A percentile compares a stretch with the other conserved stretches of the same genome.
Evolutionary conservation across 176 grass and related monocot genomes (phyloP).

Genomic region (Triticum urartu): DNA sequence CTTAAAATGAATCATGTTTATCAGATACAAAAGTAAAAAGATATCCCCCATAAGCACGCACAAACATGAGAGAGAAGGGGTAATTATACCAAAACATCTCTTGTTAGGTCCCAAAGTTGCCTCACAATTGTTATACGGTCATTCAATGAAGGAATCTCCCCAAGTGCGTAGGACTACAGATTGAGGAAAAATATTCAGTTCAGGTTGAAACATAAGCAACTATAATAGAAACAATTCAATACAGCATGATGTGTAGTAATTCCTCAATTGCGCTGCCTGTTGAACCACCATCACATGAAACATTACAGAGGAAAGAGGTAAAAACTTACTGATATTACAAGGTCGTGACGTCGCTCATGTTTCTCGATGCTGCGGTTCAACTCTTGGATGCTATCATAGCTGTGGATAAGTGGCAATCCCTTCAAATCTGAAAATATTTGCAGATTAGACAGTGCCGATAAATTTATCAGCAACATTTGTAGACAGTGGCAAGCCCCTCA

Average conservation of each 20-base stretch:
- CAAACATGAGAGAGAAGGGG: neutral
- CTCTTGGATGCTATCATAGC: slow-evolving; percentile 95
- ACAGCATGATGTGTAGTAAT: slow-evolving; percentile 13
- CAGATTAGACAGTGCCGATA: slow-evolving; percentile 2
- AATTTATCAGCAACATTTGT: neutral
- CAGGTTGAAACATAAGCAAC: slow-evolving; percentile 17
- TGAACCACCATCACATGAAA: slow-evolving; percentile 7
- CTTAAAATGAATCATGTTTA: slow-evolving; percentile 41
- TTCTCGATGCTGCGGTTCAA: slow-evolving; percentile 82
- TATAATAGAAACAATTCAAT: neutral
- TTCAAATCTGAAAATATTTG: slow-evolving; percentile 61
- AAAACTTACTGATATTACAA: slow-evolving; percentile 89
- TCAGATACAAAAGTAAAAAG: slow-evolving; percentile 27
- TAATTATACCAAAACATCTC: slow-evolving; percentile 81
- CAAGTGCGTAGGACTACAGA: slow-evolving; percentile 90
- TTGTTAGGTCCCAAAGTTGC: slow-evolving; percentile 97
- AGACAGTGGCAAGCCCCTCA: neutral
- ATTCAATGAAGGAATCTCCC: slow-evolving; percentile 90
- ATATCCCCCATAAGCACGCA: neutral
- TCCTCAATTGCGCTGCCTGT: neutral
- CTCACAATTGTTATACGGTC: slow-evolving; percentile 87
- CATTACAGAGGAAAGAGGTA: slow-evolving; percentile 12
- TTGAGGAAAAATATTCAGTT: slow-evolving; percentile 19
- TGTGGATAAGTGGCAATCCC: slow-evolving; percentile 78
- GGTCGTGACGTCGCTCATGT: slow-evolving; percentile 70